Base-by-base conservation (phyloP, 345 rosid genomes). In the Rubroshorea leprosula region DNA sequence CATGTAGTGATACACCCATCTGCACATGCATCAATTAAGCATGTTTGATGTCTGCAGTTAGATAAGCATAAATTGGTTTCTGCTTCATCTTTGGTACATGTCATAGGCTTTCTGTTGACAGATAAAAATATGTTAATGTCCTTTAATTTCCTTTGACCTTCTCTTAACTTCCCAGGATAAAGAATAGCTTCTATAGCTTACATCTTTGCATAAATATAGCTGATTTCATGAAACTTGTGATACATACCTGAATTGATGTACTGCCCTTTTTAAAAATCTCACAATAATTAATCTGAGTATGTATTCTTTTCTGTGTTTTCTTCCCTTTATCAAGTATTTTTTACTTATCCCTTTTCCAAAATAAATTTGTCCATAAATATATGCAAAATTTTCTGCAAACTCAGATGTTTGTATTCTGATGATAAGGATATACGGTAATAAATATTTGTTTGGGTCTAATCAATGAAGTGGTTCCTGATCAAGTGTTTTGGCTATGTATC, bases 401-500 rank as follows among this genome's bases (percentile, higher is more conserved):
- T 35, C 12, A 17, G n/a, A n/a, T 50, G 29, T 26, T 18, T 20
- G 3, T 31, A 47, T 59, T 60, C 31, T 49, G 2, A 22, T 60
- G n/a, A 60, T 27, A 27, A 3, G 31, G 31, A 27, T 27, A 8
- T 27, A 27, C 31, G 8, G 31, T 27, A 27, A n/a, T n/a, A n/a
- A 10, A 35, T 2, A 35, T 35, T 35, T 35, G 11, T 13, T 8
- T 35, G 41, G 5, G 12, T 27, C 31, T 35, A 6, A n/a, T n/a
- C n/a, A n/a, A 35, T 3, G 41, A 35, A 3, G 41, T 35, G 41
- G 41, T 35, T 13, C 41, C 12, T 35, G 41, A 35, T 35, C 11
- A 13, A 35, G 59, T 68, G 58, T 31, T 25, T 61, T 72, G 45
- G 29, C 48, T 67, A 22, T n/a, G n/a, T n/a, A n/a, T n/a, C 66